Base-by-base conservation (phyloP, 306 rosid species). In the Calophaca sinica region DNA sequence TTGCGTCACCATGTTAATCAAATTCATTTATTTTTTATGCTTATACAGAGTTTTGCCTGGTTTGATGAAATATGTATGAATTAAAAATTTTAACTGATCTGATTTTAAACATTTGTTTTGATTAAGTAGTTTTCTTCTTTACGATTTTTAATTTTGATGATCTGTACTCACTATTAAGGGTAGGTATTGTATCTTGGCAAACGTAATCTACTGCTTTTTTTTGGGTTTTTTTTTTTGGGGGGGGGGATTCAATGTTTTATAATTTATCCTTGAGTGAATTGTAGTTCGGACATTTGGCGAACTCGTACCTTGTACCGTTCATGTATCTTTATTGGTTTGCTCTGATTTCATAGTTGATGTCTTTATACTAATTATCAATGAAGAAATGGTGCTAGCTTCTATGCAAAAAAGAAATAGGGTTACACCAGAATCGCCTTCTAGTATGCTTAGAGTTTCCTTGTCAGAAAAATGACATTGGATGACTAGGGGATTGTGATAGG, bases 1-100 rank as follows among this genome's bases (percentile, higher is more conserved):
- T 28, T 69, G 31, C 15, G 39, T 39, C 71, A 59, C 73, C 71
- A 33, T 80, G 8, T 55, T 74, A 65, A 46, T 55, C 71, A 44
- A 39, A 39, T 73, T 51, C 52, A 49, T 42, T 68, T 66, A 51
- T 42, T 68, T 52, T 46, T 15, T 9, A 57, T 13, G 13, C 35
- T 2, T 58, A 33, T 33, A 61, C 57, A 4, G 28, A 42, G 15
- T 58, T 69, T 54, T 80, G 9, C 73, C 6, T 36, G 32, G 79
- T 64, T 52, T 62, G 48, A 46, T 71, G 39, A 72, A 59, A 66
- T 29, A 7, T 62, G 45, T 49, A 9, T 14, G 53, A 61, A 64
- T 35, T 73, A 4, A 33, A 50, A 44, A 61, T 2, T 61, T 71
- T 48, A 69, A 44, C 55, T 35, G 74, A 12, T 6, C 14, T 72